Evolutionary conservation across 257 asterid species (phyloP), one percentile per base, ranked within the genome.

Genomic region (Misopates orontium): DNA sequence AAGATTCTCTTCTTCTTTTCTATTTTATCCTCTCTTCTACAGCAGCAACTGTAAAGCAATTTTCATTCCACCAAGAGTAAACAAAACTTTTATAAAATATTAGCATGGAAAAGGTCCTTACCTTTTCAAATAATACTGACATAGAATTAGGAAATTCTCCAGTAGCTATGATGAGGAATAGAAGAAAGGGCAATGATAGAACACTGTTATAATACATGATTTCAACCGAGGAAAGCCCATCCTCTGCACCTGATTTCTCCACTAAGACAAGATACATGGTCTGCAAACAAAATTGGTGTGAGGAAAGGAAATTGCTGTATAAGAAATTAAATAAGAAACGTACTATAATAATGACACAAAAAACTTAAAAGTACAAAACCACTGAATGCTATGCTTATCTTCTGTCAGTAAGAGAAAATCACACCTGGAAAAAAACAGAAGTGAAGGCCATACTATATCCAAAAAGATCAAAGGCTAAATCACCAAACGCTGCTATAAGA

Each of bases 201-300:
- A 94, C 23, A 67, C 97, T 88, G 79, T 90, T 94, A 64, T 94
- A 90, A 60, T 84, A 78, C 99, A 94, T 94, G 69, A 94, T 88
- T 78, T 94, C 99, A 23, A 94, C 73, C 8, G 99, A 90, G 9
- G 95, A 80, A 76, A 94, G 96, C 62, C 97, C 97, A 52, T 90
- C 99, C 76, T 94, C 99, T 58, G 93, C 97, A 60, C 99, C 97
- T 12, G 99, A 88, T 79, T 83, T 88, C 77, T 94, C 99, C 63
- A 94, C 99, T 75, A 94, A 77, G 28, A 94, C 88, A 47, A 90
- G 99, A 88, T 94, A 94, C 97, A 94, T 94, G 17, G 96, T 90
- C 99, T 94, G 95, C 66, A 80, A n/a, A 63, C 19, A 64, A 66
- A 71, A 66, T 7, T 52, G 19, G 50, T 0, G 16, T 57, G 18